Evolutionary conservation across 768 basidiomycete genomes (phyloP), one percentile per base, ranked within the genome.

Genomic region (Lactarius deliciosus): DNA sequence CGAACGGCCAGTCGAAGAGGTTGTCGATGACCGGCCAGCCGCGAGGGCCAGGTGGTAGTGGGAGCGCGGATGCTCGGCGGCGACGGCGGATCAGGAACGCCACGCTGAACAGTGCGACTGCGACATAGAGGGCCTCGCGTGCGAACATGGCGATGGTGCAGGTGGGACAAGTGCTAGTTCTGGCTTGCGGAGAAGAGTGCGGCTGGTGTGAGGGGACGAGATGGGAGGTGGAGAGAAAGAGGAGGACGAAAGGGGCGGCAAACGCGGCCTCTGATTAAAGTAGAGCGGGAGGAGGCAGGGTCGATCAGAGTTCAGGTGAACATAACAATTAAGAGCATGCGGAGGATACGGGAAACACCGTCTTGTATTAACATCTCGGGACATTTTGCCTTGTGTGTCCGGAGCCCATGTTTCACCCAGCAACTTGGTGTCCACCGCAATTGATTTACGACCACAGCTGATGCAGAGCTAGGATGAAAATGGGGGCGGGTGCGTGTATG

Each of bases 1-100:
- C 62, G 25, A 59, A 64, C 2, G 59, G 60, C 65, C 69, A 63
- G 53, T 70, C 62, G 28, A 71, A 61, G 34, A 73, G 62, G 50
- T 72, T 70, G 4, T 56, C 62, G 47, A 68, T 65, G 45, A 72
- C 41, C 2, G 71, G 71, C 50, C 65, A 64, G 11, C 70, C 67
- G 15, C 57, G 59, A n/a, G 71, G 71, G n/a, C 71, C 70, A 20
- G 71, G 71, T 13, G 71, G 71, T 28, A 63, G 60, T 6, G 61
- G 69, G 18, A 61, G 22, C 3, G 60, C 13, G 6, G 64, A 66
- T 20, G 57, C 68, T 20, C 65, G 57, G 11, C 68, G 62, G 34
- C 66, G 55, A 18, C 63, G 54, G 65, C 28, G 61, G 34, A 69
- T 53, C 20, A 69, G 57, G 53, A 68, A 47, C 7, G 53, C 57